These are phyloP conservation scores for Ustilago esculenta DNA, from an alignment of 1,284 basidiomycete genomes.

Conservation along the genomic window DNA sequence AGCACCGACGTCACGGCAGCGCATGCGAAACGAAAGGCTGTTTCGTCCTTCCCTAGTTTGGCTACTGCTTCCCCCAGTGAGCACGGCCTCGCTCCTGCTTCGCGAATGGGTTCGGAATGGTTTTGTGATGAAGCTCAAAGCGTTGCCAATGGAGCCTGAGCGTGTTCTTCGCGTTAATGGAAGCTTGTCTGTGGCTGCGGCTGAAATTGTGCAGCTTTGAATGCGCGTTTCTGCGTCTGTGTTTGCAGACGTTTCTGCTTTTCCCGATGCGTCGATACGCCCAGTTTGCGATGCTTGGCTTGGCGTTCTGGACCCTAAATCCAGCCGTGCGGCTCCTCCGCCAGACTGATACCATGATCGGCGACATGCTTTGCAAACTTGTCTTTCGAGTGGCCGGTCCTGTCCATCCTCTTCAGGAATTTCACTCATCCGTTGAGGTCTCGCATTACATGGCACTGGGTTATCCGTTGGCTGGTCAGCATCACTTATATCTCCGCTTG, in stretches of 20 bases:
- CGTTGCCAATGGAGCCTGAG: conserved; percentile 2
- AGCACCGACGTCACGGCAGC: not conserved
- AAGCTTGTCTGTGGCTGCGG: not conserved
- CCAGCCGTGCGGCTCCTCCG: not conserved
- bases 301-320: conserved; percentile 10
- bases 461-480: conserved; percentile 1
- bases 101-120: not conserved
- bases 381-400: not conserved
- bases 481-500: conserved; percentile 1
- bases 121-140: conserved; percentile 6
- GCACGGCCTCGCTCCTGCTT: not conserved
- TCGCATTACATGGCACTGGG: not conserved
- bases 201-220: not conserved
- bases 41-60: not conserved
- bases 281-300: conserved; percentile 1
- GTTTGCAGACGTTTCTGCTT: not conserved
- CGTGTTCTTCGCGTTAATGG: conserved; percentile 24
- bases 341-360: conserved; percentile 12
- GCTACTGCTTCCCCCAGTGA: not conserved
- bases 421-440: not conserved
- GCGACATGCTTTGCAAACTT: conserved; percentile 12
- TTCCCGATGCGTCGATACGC: conserved; percentile 32
- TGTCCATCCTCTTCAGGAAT: not conserved
- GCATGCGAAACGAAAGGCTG: conserved; percentile 4
- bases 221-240: not conserved